Conservation (phyloP, 2,329 filamentous ascomycete species). For the Aschersonia sp. region DNA sequence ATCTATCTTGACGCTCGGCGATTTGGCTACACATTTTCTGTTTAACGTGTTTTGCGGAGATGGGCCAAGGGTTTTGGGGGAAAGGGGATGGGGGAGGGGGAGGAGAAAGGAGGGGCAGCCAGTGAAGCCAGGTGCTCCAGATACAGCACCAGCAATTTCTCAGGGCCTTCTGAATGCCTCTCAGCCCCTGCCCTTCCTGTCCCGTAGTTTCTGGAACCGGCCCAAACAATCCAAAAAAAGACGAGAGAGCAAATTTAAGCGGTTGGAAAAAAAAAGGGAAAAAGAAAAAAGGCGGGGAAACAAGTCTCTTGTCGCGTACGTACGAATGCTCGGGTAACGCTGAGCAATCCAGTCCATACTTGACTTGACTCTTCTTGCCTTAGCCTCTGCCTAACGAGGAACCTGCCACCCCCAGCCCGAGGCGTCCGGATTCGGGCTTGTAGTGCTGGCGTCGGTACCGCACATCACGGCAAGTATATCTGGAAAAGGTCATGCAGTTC, state of each 20-base stretch:
- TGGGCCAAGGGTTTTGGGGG: neutral
- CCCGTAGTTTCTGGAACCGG: neutral
- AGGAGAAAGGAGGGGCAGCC: too few relatives aligned
- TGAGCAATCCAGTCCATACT: neutral
- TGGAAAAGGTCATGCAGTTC: neutral
- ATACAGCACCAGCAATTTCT: too few relatives aligned
- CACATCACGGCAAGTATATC: neutral
- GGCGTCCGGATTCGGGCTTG: slow-evolving; percentile 1
- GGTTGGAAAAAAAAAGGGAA: neutral
- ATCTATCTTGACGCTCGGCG: slow-evolving; percentile 1
- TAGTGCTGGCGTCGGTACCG: neutral
- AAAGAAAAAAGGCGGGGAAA: neutral
- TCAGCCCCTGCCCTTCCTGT: neutral
- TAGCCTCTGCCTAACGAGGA: neutral
- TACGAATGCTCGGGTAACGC: neutral
- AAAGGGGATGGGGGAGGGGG: neutral
- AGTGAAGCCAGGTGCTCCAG: too few relatives aligned
- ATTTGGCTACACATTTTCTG: neutral
- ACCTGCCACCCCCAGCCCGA: neutral
- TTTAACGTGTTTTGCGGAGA: neutral
- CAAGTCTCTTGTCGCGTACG: neutral
- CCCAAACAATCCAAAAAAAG: neutral
- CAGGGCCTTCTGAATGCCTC: neutral
- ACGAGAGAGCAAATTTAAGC: neutral
- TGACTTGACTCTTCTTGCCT: too few relatives aligned